Conservation (phyloP, 1,284 basidiomycete genomes). For the Puccinia brachypodii region DNA sequence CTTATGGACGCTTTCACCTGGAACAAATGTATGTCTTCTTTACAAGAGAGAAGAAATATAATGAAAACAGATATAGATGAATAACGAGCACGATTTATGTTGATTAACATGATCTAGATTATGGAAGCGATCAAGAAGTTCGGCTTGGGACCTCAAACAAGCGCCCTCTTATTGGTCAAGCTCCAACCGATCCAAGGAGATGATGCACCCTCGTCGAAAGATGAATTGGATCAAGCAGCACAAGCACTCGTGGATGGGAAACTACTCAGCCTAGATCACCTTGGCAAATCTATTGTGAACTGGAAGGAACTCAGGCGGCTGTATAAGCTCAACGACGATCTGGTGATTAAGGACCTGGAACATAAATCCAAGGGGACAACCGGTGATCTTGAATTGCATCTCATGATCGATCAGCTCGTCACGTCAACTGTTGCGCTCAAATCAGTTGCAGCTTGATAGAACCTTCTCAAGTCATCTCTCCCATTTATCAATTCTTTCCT, state of each 20-base stretch:
- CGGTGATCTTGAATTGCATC: slow-evolving; percentile 58
- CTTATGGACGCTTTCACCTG: slow-evolving; percentile 76
- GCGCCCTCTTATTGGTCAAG: slow-evolving; percentile 71
- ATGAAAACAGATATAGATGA: neutral
- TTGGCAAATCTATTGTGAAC: slow-evolving; percentile 51
- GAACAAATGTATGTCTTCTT: slow-evolving; percentile 68
- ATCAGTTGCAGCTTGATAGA: slow-evolving; percentile 60
- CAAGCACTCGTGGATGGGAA: slow-evolving; percentile 64
- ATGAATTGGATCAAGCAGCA: slow-evolving; percentile 59
- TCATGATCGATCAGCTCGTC: slow-evolving; percentile 67
- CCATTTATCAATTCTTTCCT: slow-evolving; percentile 52
- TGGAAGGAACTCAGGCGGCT: slow-evolving; percentile 60
- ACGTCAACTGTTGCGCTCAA: slow-evolving; percentile 77
- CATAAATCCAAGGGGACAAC: slow-evolving; percentile 52
- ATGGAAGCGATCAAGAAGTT: slow-evolving; percentile 79
- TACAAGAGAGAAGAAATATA: neutral
- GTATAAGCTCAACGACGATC: slow-evolving; percentile 70
- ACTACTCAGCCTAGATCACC: slow-evolving; percentile 59
- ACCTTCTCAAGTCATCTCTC: slow-evolving; percentile 56
- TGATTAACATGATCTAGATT: slow-evolving; percentile 64
- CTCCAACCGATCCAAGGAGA: slow-evolving; percentile 59
- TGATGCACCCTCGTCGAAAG: slow-evolving; percentile 60
- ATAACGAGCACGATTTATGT: neutral
- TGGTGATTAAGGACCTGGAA: slow-evolving; percentile 59
- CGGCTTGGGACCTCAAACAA: slow-evolving; percentile 71